These are phyloP conservation scores for Mycena maculata DNA, from an alignment of 768 basidiomycete species.

Conservation along the genomic window DNA sequence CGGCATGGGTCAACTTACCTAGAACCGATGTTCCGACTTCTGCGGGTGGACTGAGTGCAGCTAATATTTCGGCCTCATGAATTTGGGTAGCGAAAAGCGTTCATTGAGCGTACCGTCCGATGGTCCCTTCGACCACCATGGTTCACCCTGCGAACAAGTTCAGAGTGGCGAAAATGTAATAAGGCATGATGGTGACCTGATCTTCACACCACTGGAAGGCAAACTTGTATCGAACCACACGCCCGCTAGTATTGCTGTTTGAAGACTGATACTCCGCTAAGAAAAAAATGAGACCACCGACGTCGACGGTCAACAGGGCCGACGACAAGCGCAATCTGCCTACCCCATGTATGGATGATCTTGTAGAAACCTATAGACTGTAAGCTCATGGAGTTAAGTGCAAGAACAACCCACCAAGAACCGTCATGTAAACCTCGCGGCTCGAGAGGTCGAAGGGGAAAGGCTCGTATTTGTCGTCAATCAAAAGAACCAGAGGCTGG, in stretches of 20 bases:
- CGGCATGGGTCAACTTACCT: neutral
- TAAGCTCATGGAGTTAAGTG: conserved; percentile 31
- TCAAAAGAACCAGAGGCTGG: conserved; percentile 75
- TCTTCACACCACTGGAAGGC: conserved; percentile 86
- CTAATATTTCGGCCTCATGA: neutral
- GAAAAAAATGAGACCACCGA: neutral
- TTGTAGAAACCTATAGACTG: conserved; percentile 72
- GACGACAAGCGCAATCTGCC: neutral
- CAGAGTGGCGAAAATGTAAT: neutral
- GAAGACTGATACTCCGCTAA: conserved; percentile 74
- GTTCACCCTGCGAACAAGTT: conserved; percentile 49
- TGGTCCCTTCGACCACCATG: conserved; percentile 55
- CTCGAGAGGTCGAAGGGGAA: conserved; percentile 78
- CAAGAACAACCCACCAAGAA: conserved; percentile 44
- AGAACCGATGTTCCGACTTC: neutral
- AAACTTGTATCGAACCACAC: conserved; percentile 84
- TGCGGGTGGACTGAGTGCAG: neutral
- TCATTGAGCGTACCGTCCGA: neutral
- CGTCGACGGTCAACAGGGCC: neutral
- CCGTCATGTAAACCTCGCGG: conserved; percentile 62
- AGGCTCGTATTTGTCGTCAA: conserved; percentile 76
- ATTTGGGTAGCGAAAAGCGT: neutral
- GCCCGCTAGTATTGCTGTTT: conserved; percentile 54
- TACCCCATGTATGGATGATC: conserved; percentile 79
- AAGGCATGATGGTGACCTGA: conserved; percentile 55